Percentiles rank a stretch among this genome's conserved stretches.
phyloP scores from a whole-genome alignment of 2,329 filamentous ascomycete genomes.

The Fusarium sacchari region DNA sequence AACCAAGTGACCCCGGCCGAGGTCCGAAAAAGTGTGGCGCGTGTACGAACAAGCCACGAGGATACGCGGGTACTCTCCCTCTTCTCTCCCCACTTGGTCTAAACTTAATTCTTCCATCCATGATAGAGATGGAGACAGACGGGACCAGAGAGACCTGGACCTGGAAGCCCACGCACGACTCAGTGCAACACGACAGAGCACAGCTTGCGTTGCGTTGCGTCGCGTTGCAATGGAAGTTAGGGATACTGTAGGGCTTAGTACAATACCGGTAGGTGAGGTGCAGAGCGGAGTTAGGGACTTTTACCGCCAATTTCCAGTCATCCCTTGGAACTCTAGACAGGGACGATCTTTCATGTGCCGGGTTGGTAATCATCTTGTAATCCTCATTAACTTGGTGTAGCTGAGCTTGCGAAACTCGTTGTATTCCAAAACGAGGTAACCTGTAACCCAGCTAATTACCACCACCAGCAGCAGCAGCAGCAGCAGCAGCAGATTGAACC shows the following conservation, averaged over 20 bases:
- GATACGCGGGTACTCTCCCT: neutral
- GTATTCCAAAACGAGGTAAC: neutral
- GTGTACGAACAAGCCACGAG: slow-evolving; percentile 5
- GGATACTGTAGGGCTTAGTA: slow-evolving; percentile 35
- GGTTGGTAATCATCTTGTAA: slow-evolving; percentile 34
- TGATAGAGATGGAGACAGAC: too few relatives aligned
- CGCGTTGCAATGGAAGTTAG: neutral
- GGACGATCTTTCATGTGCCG: slow-evolving; percentile 5
- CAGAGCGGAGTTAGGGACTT: neutral
- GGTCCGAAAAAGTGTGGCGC: slow-evolving; percentile 9
- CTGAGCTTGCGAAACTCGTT: neutral
- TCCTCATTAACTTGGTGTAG: neutral
- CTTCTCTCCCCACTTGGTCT: neutral
- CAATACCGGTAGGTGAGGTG: neutral
- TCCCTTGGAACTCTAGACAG: neutral
- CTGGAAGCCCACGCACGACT: slow-evolving; percentile 20
- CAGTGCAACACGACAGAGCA: neutral
- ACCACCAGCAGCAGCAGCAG: neutral
- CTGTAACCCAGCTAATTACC: neutral
- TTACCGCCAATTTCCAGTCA: slow-evolving; percentile 4
- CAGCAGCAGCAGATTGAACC: neutral
- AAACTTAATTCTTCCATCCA: slow-evolving; percentile 14
- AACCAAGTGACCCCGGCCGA: neutral
- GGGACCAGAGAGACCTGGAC: neutral
- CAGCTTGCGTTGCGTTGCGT: neutral